These are phyloP conservation scores for Malassezia restricta DNA, from an alignment of 1,284 basidiomycete genomes.

Conservation along the genomic window DNA sequence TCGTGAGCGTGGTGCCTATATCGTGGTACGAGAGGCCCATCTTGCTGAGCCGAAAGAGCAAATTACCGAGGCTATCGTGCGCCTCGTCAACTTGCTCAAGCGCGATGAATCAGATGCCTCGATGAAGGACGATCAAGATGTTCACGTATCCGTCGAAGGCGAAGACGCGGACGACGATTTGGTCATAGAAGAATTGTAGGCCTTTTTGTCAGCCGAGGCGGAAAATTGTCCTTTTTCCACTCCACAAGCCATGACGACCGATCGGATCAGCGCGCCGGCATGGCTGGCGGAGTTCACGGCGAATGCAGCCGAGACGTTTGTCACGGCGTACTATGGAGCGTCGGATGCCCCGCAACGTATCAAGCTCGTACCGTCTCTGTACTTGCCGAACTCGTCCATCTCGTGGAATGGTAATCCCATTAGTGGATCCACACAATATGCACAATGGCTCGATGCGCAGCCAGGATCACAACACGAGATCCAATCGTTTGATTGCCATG, in stretches of 20 bases:
- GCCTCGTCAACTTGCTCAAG: slow-evolving; percentile 43
- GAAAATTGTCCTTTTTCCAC: too few relatives aligned
- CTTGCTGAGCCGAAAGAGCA: slow-evolving; percentile 62
- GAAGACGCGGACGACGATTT: slow-evolving; percentile 26
- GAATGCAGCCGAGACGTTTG: slow-evolving; percentile 41
- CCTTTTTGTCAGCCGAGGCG: neutral
- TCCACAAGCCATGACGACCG: too few relatives aligned
- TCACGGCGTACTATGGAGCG: slow-evolving; percentile 42
- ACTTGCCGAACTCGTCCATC: slow-evolving; percentile 35
- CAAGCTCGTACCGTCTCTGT: slow-evolving; percentile 36
- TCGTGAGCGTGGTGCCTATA: slow-evolving; percentile 71
- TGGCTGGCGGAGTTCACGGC: slow-evolving; percentile 30
- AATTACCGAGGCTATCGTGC: slow-evolving; percentile 40
- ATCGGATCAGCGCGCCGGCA: slow-evolving; percentile 8
- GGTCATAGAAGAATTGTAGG: slow-evolving; percentile 37
- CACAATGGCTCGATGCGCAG: slow-evolving; percentile 34
- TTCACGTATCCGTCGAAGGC: neutral
- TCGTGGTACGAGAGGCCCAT: slow-evolving; percentile 70
- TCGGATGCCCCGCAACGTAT: slow-evolving; percentile 38
- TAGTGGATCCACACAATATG: slow-evolving; percentile 31
- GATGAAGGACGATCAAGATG: slow-evolving; percentile 23
- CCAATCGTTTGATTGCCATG: slow-evolving; percentile 39
- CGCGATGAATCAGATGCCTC: slow-evolving; percentile 37
- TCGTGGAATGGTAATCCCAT: slow-evolving; percentile 44
- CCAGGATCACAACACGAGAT: slow-evolving; percentile 42